Base-by-base conservation (phyloP, 768 basidiomycete species). In the Boletus insuetus region DNA sequence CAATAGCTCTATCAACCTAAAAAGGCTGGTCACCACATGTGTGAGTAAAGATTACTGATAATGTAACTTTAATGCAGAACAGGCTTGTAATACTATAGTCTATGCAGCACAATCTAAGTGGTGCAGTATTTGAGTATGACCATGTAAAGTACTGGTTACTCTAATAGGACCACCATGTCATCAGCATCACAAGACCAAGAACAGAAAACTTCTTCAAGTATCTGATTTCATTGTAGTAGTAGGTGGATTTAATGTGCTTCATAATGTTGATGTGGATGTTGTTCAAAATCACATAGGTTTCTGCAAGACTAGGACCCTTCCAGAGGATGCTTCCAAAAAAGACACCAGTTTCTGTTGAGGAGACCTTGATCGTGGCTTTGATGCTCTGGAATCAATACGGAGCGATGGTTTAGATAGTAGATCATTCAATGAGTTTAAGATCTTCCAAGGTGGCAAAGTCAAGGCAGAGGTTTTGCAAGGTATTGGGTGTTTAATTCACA, bases 301-400 rank as follows among this genome's bases (percentile, higher is more conserved):
- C 95, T 1, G 86, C 80, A 66, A 95, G 84, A 40, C 86, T 89
- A 1, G 88, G 86, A 11, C 90, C 91, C 66, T 97, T 94, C 89
- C 96, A 98, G 12, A 96, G 84, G 56, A 98, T 98, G 68, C 92
- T 95, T 17, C 97, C 97, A 60, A 98, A 98, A 62, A 98, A 97
- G 58, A 98, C 95, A 41, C 95, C 97, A 2, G 97, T 98, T 73
- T 99, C 97, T 0, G 97, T 98, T 20, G 94, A 97, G 0, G 96
- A 95, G 2, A 96, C 85, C 77, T 99, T 98, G 77, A 99, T 95
- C 2, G 97, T 98, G 17, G 95, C 94, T 70, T 98, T 98, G 76
- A 98, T 94, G 68, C 88, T 94, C 74, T 97, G 96, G 89, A 98
- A 99, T 19, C 91, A 90, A 65, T 98, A 93, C 0, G 96, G 97